Evolutionary conservation across 345 rosid species (phyloP).

Genomic region (Turritis glabra): DNA sequence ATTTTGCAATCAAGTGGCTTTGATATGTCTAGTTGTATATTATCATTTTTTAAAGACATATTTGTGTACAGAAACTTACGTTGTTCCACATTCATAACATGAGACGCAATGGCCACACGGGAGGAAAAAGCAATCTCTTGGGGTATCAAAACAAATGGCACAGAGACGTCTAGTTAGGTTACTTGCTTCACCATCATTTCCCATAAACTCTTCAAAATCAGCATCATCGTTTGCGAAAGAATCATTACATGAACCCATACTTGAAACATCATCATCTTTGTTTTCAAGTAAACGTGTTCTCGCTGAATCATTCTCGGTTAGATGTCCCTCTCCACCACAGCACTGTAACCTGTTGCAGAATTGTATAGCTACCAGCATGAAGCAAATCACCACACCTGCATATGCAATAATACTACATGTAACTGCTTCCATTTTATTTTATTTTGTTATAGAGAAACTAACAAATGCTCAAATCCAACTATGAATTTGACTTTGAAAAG

Average conservation of each 20-base stretch:
- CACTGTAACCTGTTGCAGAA: conserved; percentile 49
- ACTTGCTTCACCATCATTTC: conserved; percentile 50
- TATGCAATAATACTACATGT: neutral
- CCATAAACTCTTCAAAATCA: conserved; percentile 51
- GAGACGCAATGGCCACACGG: conserved; percentile 92
- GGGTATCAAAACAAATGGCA: conserved; percentile 88
- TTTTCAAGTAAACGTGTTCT: conserved; percentile 54
- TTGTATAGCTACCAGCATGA: conserved; percentile 51
- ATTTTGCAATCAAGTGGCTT: neutral
- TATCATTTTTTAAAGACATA: neutral
- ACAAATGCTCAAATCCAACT: neutral
- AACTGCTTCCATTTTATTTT: neutral
- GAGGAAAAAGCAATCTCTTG: conserved; percentile 85
- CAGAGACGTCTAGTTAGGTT: conserved; percentile 62
- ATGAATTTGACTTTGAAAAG: conserved; percentile 3
- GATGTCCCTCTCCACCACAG: conserved; percentile 24
- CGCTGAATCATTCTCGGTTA: conserved; percentile 19
- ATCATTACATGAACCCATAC: conserved; percentile 56
- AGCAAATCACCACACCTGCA: conserved; percentile 56
- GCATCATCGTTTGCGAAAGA: conserved; percentile 56
- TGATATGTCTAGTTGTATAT: neutral
- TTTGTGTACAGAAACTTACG: conserved; percentile 5
- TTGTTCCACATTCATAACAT: conserved; percentile 77
- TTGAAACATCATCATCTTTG: conserved; percentile 67
- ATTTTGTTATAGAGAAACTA: neutral